Conservation (phyloP, 176 grass and related monocot species). For the Alloteropsis semialata region DNA sequence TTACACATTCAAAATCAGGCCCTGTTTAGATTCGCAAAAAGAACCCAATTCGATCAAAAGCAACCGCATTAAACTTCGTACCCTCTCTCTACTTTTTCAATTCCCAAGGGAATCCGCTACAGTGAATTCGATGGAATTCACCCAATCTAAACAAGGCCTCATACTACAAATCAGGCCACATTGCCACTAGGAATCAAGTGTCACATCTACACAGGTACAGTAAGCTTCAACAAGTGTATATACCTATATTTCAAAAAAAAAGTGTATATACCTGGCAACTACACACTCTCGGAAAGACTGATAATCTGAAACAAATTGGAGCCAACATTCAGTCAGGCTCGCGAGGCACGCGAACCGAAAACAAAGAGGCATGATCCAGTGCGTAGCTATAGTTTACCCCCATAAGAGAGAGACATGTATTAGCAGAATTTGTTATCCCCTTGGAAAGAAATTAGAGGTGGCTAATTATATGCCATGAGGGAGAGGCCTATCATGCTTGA, state of each 20-base stretch:
- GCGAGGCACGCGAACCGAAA: conserved; percentile 16
- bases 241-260: no score
- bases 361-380: conserved; percentile 23
- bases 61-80: no score
- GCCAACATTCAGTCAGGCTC: not conserved
- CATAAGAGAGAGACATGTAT: not conserved
- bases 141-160: no score
- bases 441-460: not conserved
- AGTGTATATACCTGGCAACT: not conserved
- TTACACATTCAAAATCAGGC: not conserved
- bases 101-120: no score
- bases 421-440: conserved; percentile 13
- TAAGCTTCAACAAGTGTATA: not conserved
- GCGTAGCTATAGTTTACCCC: conserved; percentile 4
- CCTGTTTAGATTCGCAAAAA: no score
- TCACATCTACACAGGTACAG: not conserved
- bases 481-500: conserved; percentile 28
- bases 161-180: not conserved
- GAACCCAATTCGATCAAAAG: no score
- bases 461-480: conserved; percentile 11
- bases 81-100: no score
- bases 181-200: not conserved
- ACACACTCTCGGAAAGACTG: not conserved
- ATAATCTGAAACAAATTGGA: conserved; percentile 1
- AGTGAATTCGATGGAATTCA: no score